Base-by-base conservation (phyloP, 805 yeast genomes). In the Vanderwaltozyma yarrowii region DNA sequence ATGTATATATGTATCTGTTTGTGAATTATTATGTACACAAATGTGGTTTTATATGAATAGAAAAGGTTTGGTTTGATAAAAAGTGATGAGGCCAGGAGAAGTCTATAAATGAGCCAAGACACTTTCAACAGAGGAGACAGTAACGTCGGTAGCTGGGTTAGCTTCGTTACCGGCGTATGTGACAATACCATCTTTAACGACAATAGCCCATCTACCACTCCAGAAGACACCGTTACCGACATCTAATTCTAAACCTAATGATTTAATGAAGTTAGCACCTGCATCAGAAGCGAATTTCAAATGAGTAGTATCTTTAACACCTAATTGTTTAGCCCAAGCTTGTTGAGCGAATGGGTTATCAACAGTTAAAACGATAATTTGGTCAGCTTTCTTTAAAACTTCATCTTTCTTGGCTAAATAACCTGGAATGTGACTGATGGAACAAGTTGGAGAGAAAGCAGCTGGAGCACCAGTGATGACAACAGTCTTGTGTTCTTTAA, bases 371-470 rank as follows among this genome's bases (percentile, higher is more conserved):
- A 81, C 77, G 38, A 80, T 63, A 41, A 80, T 65, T 50, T 68
- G 68, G 54, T 79, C 83, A 33, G 78, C 78, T 61, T 77, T 78
- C 39, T 65, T 60, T 51, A 51, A 51, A 29, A 83, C 70, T 38
- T 73, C 70, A 17, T 56, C 57, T 38, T 71, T 57, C 45, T 74
- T 64, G 41, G 63, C 53, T 41, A 80, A 58, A 65, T 64, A 80
- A 18, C 78, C 83, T 40, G 89, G 89, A 43, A 81, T 70, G 61
- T 81, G 92, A 50, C 73, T 67, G 36, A 70, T 74, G 35, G 82
- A 70, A 61, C 92, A 82, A 7, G 89, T 76, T 40, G 89, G 94
- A 20, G 94, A 82, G 69, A 82, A 84, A 10, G 94, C 92, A 45
- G 88, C 94, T 44, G 94, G 92, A 25, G 83, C 87, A 42, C 81